These are phyloP conservation scores for Fragaria iinumae DNA, from an alignment of 306 rosid genomes.

Conservation along the genomic window DNA sequence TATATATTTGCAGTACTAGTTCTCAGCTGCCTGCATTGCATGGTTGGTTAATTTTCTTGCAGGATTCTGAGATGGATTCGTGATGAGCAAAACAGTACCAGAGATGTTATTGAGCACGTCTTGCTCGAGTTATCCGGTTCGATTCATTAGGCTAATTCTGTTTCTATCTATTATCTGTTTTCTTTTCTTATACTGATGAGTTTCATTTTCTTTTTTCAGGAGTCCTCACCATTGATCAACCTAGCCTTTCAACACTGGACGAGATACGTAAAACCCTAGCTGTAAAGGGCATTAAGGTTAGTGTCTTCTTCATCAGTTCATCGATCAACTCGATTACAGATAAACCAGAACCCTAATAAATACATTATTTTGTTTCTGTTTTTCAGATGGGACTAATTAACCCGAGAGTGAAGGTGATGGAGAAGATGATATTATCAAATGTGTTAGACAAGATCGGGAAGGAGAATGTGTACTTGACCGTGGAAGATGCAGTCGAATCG, in stretches of 20 bases:
- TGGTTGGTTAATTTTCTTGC: slow-evolving; percentile 5
- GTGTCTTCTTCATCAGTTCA: neutral
- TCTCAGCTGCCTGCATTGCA: neutral
- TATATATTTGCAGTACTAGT: neutral
- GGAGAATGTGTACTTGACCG: slow-evolving; percentile 46
- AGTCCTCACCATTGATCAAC: slow-evolving; percentile 71
- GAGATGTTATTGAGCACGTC: slow-evolving; percentile 38
- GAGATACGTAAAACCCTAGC: slow-evolving; percentile 44
- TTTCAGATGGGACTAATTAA: slow-evolving; percentile 56
- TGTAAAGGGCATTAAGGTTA: slow-evolving; percentile 54
- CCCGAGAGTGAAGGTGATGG: slow-evolving; percentile 80
- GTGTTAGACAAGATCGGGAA: slow-evolving; percentile 61
- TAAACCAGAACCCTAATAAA: neutral
- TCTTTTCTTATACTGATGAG: neutral
- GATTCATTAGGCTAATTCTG: neutral
- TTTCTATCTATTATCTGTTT: neutral
- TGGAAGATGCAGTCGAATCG: slow-evolving; percentile 66
- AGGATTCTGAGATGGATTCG: slow-evolving; percentile 76
- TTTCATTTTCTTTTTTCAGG: slow-evolving; percentile 35
- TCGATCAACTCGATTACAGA: neutral
- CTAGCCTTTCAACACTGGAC: slow-evolving; percentile 61
- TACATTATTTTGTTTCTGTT: neutral
- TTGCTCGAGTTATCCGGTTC: slow-evolving; percentile 76
- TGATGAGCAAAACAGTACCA: slow-evolving; percentile 37
- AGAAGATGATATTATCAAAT: slow-evolving; percentile 57